phyloP scores from a whole-genome alignment of 2,329 filamentous ascomycete genomes.

The Aspergillus fumigatus region DNA sequence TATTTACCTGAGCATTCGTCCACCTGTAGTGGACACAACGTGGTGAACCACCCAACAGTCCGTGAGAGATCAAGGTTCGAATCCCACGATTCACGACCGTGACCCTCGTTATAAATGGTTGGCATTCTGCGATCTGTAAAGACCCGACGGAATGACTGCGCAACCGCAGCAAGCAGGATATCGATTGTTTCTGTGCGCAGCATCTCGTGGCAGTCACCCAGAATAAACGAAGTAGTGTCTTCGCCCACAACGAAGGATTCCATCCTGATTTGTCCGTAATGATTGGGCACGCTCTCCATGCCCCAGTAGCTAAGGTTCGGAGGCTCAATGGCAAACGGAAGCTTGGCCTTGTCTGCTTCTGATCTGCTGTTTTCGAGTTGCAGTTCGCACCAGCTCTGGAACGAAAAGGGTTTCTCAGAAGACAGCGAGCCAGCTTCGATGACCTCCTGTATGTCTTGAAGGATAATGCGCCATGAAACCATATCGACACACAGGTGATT shows the following conservation, averaged over 20 bases:
- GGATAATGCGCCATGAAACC: conserved; percentile 29
- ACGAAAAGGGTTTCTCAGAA: conserved; percentile 33
- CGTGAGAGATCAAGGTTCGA: conserved; percentile 42
- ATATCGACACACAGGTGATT: conserved; percentile 21
- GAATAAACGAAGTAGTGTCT: conserved; percentile 27
- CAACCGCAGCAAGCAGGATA: conserved; percentile 32
- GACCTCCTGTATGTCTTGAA: conserved; percentile 34
- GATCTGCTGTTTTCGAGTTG: conserved; percentile 26
- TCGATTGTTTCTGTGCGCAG: conserved; percentile 37
- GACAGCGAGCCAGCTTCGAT: conserved; percentile 29
- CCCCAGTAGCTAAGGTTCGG: conserved; percentile 36
- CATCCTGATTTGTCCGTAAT: conserved; percentile 33
- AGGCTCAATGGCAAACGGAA: conserved; percentile 28
- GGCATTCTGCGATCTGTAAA: conserved; percentile 42
- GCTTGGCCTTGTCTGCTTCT: conserved; percentile 7
- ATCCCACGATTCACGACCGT: conserved; percentile 46
- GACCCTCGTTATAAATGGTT: conserved; percentile 48
- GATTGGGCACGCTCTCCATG: conserved; percentile 27
- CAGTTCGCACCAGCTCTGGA: conserved; percentile 36
- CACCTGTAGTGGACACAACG: conserved; percentile 41
- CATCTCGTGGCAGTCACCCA: conserved; percentile 28
- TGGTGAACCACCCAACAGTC: conserved; percentile 50
- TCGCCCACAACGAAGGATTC: conserved; percentile 32
- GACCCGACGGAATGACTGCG: conserved; percentile 41
- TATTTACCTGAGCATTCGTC: conserved; percentile 21